A percentile compares a stretch with the other conserved stretches of the same genome.
These are phyloP conservation scores for Tetradesmus obliquus DNA, from an alignment of 139 green algal genomes.

Conservation along the genomic window DNA sequence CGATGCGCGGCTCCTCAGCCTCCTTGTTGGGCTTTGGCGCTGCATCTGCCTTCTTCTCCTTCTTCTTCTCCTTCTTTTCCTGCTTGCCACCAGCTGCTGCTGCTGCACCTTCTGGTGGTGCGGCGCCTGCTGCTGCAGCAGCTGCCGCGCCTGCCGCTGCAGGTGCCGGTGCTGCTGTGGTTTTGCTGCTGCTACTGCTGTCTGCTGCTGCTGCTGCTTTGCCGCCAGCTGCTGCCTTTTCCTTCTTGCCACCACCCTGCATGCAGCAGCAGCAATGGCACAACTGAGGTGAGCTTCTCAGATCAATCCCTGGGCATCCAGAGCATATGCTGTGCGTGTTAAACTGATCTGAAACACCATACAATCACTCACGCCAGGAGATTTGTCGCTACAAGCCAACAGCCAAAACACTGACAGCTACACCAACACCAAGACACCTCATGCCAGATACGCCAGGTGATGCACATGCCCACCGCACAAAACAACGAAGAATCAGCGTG, in stretches of 20 bases:
- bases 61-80: conserved; percentile 46
- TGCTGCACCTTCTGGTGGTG: conserved; percentile 30
- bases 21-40: conserved; percentile 35
- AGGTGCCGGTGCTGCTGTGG: conserved; percentile 30
- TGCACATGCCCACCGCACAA: neutral
- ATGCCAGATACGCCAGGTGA: neutral
- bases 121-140: conserved; percentile 6
- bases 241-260: conserved; percentile 46
- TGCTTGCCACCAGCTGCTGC: conserved; percentile 6
- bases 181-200: neutral
- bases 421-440: no score
- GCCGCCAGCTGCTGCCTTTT: neutral
- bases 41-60: conserved; percentile 41
- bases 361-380: neutral
- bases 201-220: neutral
- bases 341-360: no score
- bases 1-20: conserved; percentile 54
- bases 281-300: neutral
- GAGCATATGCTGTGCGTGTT: no score
- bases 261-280: neutral
- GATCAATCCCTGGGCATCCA: no score
- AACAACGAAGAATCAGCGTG: neutral
- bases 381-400: neutral
- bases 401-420: no score
- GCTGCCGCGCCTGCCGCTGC: conserved; percentile 12